A percentile compares a stretch with the other conserved stretches of the same genome.
phyloP scores from a whole-genome alignment of 495 filamentous ascomycete genomes.

The Podospora anserina region DNA sequence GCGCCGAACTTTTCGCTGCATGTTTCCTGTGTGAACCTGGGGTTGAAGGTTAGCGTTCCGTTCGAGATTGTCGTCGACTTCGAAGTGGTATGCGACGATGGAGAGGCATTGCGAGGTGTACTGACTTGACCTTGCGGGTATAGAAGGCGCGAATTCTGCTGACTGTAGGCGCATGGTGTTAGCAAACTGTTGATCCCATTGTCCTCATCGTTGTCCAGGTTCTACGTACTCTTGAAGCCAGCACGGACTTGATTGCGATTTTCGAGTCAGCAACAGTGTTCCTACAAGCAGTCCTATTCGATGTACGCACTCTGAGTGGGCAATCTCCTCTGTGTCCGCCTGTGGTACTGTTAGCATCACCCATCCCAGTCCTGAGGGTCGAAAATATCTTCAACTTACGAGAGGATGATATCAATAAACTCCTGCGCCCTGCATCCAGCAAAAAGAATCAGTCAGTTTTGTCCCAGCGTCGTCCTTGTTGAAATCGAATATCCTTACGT shows the following conservation, averaged over 20 bases:
- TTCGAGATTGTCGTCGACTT: conserved; percentile 61
- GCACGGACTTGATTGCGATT: conserved; percentile 56
- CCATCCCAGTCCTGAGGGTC: not conserved
- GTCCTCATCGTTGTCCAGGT: not conserved
- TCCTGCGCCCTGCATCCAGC: conserved; percentile 54
- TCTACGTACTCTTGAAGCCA: conserved; percentile 72
- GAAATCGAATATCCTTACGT: conserved; percentile 50
- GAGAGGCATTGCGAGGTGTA: conserved; percentile 28
- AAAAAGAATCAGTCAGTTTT: conserved; percentile 12
- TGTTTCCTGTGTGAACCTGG: conserved; percentile 84
- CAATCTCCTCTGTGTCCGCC: conserved; percentile 86
- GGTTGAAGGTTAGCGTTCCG: conserved; percentile 25
- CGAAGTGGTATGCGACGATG: conserved; percentile 67
- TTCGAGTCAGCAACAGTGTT: conserved; percentile 18
- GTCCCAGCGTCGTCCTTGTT: not conserved
- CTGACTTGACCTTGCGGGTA: conserved; percentile 86
- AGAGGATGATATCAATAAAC: conserved; percentile 92
- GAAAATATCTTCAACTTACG: conserved; percentile 23
- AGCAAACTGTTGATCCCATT: conserved; percentile 6
- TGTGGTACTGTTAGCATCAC: conserved; percentile 33
- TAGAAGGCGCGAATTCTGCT: conserved; percentile 94
- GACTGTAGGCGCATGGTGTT: conserved; percentile 39
- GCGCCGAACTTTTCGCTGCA: conserved; percentile 88
- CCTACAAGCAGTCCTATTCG: not conserved
- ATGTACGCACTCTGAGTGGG: conserved; percentile 71